Base-by-base conservation (phyloP, 2,329 filamentous ascomycete species). In the Myrmaecium sp. region DNA sequence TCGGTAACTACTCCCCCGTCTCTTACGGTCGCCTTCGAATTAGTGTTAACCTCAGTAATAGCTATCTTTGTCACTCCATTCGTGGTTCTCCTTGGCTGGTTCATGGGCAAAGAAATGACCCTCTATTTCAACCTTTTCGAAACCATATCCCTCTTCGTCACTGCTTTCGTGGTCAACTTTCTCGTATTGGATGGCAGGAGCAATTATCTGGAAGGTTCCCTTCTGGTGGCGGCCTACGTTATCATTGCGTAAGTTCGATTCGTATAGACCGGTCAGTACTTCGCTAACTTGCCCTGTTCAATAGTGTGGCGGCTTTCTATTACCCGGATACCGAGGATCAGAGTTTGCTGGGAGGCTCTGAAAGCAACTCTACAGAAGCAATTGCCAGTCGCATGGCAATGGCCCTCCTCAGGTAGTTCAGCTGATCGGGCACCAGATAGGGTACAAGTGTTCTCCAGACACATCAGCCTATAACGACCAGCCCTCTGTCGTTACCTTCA, bases 111-210 rank as follows among this genome's bases (percentile, higher is more conserved):
- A 33, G 62, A 70, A 1, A 86, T 86, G 66, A 63, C 59, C 22
- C 44, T 70, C 7, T 69, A 69, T 49, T 70, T 70, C 41, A 69
- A 66, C 31, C 51, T 69, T 11, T 70, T 70, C 35, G 65, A 70
- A 44, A 70, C 66, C 2, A 55, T 83, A 13, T 74, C 78, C 21
- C 57, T 92, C 21, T 91, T 92, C 39, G 78, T 89, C 8, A 73
- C 80, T 2, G 79, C 81, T 0, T 68, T 92, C 21, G 63, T 92
- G 17, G 78, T 84, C 31, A 92, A 91, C 46, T 92, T 91, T 46
- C 54, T 92, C 22, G 81, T 91, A 25, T 64, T 74, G 12, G 81
- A 91, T 40, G 82, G 81, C 16, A 70, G 81, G 47, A 83, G 74
- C 34, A 81, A 86, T 40, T 89, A 80, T 57, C 62, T 86, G 0